Evolutionary conservation across 352 stramenopile species (phyloP), one percentile per base, ranked within the genome.

Genomic region (Phytophthora podocarpi): DNA sequence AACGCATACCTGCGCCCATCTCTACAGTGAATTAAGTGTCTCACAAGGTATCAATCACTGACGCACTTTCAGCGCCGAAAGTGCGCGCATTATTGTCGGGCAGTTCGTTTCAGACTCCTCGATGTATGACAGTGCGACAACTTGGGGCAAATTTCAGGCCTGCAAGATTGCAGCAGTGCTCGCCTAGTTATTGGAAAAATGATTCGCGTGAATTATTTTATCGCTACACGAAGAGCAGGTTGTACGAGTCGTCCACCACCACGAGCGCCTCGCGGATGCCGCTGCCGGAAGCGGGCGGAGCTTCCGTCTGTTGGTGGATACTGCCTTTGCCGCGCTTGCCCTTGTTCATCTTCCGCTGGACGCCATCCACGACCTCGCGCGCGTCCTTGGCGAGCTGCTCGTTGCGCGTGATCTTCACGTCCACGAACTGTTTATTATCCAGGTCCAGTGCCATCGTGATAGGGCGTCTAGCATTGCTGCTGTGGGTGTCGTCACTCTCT

Each of bases 341-440:
- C 40, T 75, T 72, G 39, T 49, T 65, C 54, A 90, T 66, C 42
- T 80, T 77, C 16, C 71, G 71, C 59, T 79, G 61, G 15, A 87
- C 57, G 39, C 65, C 59, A 30, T 85, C 74, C 40, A 79, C 60
- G 26, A 91, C 30, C 16, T 88, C 76, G 27, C 76, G 75, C 23
- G 77, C 79, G 31, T 85, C 72, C 49, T 78, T 83, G 20, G 59
- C 34, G 20, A 91, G 77, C 28, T 86, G 66, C 30, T 87, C 65
- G 52, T 91, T 91, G 40, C 72, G 70, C 6, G 54, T 36, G 24
- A 87, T 76, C 46, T 60, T 72, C 18, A 42, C 57, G 35, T 52
- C 57, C 55, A 81, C 57, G 27, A 86, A 83, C 48, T 74, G 71
- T 6, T 56, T 61, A 23, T 59, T 83, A 34, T 85, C 67, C 30